A percentile compares a stretch with the other conserved stretches of the same genome.
These are phyloP conservation scores for Talaromyces sp. DNA, from an alignment of 2,329 filamentous ascomycete species.

Conservation along the genomic window DNA sequence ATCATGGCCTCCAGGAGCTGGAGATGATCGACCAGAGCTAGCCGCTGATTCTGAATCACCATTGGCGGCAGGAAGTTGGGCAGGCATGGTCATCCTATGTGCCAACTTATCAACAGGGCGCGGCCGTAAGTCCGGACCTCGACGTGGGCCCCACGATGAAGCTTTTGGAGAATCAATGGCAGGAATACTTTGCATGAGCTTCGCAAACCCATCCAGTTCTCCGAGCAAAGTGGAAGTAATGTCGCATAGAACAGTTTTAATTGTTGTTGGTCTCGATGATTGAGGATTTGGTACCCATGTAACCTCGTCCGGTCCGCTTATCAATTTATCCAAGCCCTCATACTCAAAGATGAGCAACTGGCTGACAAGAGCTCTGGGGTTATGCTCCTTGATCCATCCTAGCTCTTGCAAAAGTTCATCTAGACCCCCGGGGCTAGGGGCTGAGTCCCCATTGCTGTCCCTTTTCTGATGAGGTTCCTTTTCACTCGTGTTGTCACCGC, in stretches of 20 bases:
- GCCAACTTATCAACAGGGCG: constrained; percentile 54
- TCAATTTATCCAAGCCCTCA: constrained; percentile 51
- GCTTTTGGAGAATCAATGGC: constrained; percentile 71
- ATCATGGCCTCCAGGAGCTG: constrained; percentile 33
- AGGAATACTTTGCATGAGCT: constrained; percentile 66
- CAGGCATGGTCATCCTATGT: constrained; percentile 77
- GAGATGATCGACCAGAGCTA: constrained; percentile 31
- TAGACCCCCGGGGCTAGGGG: constrained; percentile 34
- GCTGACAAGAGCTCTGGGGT: constrained; percentile 72
- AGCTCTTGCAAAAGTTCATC: constrained; percentile 56
- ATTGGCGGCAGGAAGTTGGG: constrained; percentile 46
- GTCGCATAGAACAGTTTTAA: constrained; percentile 76
- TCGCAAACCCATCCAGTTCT: constrained; percentile 70
- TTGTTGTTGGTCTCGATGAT: constrained; percentile 69
- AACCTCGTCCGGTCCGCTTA: constrained; percentile 58
- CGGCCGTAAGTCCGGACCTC: constrained; percentile 42
- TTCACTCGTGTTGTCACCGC: constrained; percentile 22
- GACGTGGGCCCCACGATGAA: constrained; percentile 45
- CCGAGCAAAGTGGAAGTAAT: constrained; percentile 69
- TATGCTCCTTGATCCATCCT: constrained; percentile 65
- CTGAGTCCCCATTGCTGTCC: constrained; percentile 19
- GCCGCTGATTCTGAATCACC: constrained; percentile 33
- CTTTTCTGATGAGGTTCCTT: constrained; percentile 8
- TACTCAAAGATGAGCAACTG: constrained; percentile 79
- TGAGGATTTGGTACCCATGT: constrained; percentile 65